Evolutionary conservation across 164 flowering plant genomes (phyloP), one percentile per base, ranked within the genome.

Genomic region (Houttuynia cordata): DNA sequence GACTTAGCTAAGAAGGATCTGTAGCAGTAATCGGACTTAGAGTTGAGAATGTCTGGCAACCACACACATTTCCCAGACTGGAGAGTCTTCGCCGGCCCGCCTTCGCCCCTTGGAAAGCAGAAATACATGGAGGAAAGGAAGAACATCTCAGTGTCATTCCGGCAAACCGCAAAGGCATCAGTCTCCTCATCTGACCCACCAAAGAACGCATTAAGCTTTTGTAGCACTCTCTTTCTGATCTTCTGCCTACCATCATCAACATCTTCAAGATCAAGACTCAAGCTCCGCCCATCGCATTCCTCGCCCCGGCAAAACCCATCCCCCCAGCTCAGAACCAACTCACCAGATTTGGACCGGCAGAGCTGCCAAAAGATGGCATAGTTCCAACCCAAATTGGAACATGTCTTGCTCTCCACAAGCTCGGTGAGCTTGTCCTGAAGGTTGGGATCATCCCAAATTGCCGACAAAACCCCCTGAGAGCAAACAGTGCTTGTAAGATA

Each of bases 61-160:
- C 99, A 91, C 1, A 81, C 47, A 66, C 82, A 89, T 67, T 76
- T 80, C 61, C 90, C 82, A 0, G 85, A 81, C 12, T 72, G 81
- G 60, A 80, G 80, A 68, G 83, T 84, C 70, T 70, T 82, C 1
- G 97, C 99, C 0, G 96, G 99, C 1, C 87, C 97, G 0, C 96
- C 99, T 70, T 86, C 79, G 10, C 96, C 95, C 7, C 70, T 60
- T 13, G 91, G 96, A 34, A 94, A 94, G 0, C 86, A 84, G 69
- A 94, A 94, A 57, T 94, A 94, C 99, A 94, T 94, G 5, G 99
- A 94, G 0, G 84, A 86, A 0, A 94, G 82, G 56, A 86, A 94
- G 75, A 94, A 87, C 89, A 94, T 83, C 80, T 94, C 99, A 0
- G 84, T 91, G 57, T 87, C 96, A 0, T 97, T 88, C 39, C 88